Base-by-base conservation (phyloP, 148 eudicot species). In the Camellia lanceoleosa region DNA sequence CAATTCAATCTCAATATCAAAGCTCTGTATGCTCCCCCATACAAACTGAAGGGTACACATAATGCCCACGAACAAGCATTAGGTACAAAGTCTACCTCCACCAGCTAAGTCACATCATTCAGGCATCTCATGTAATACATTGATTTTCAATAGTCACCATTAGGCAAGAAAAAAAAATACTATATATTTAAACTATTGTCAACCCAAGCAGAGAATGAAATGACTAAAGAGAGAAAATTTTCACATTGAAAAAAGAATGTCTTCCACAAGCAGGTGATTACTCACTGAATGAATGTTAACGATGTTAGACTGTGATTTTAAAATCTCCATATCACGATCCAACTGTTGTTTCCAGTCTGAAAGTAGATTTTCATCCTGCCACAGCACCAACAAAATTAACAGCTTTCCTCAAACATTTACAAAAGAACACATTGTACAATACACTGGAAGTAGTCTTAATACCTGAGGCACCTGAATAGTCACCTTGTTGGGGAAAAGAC, bases 391-490 rank as follows among this genome's bases (percentile, higher is more conserved):
- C 8, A 75, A 68, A 43, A 71, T 11, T 59, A 60, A 72, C 4
- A 42, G 66, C 75, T 19, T 67, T 71, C 54, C 43, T 71, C 80
- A 76, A 60, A 64, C 18, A 56, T 0, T 63, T 19, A 82, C 54
- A 49, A 38, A 68, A 16, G 18, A 66, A 14, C 5, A 44, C 3
- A 23, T 2, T 2, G 7, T 19, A 75, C n/a, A 44, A 67, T 18
- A 19, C 58, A 74, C 63, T 41, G 42, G 4, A 64, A 15, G 15
- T 16, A 47, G 3, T 18, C n/a, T 78, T 42, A 72, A 64, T 79
- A 96, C 99, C 97, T 92, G 99, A 78, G 99, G 99, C 87, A 88
- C 76, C 85, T 96, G 95, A 73, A 96, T 88, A 63, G 92, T 82
- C 76, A 96, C 92, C 87, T 92, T 94, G 87, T 96, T 96, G 38